A percentile compares a stretch with the other conserved stretches of the same genome.
Evolutionary conservation across 2,329 filamentous ascomycete species (phyloP).

Genomic region (Aspergillus neoniger): DNA sequence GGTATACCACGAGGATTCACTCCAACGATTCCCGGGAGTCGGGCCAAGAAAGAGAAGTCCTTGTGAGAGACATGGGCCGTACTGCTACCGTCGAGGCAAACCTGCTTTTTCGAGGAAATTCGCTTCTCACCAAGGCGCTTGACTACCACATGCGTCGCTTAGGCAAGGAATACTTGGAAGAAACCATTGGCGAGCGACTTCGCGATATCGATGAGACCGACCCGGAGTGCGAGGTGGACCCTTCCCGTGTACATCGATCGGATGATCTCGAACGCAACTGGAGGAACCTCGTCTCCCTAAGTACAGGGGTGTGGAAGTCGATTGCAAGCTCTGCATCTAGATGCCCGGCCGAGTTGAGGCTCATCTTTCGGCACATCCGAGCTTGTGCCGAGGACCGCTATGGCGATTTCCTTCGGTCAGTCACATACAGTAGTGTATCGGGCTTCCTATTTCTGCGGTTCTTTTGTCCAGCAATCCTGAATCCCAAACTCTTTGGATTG

Average conservation of each 20-base stretch:
- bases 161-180: constrained; percentile 88
- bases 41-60: constrained; percentile 58
- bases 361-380: constrained; percentile 86
- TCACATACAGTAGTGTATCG: constrained; percentile 90
- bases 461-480: constrained; percentile 93
- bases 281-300: constrained; percentile 72
- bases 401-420: constrained; percentile 85
- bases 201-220: constrained; percentile 87
- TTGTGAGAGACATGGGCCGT: constrained; percentile 65
- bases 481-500: constrained; percentile 89
- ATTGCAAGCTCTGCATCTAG: constrained; percentile 74
- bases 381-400: constrained; percentile 94
- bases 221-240: constrained; percentile 92
- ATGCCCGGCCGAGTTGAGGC: constrained; percentile 77
- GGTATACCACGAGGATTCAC: constrained; percentile 65
- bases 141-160: constrained; percentile 95
- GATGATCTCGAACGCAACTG: constrained; percentile 83
- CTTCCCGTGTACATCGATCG: constrained; percentile 66
- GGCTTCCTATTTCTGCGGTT: constrained; percentile 93
- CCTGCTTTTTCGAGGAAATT: constrained; percentile 91
- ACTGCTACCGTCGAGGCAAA: constrained; percentile 79
- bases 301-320: constrained; percentile 80
- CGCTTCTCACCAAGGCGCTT: constrained; percentile 85
- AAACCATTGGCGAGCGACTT: constrained; percentile 81
- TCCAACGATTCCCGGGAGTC: constrained; percentile 62